A percentile compares a stretch with the other conserved stretches of the same genome.
Conservation (phyloP, 2,329 filamentous ascomycete species). For the Colletotrichum nymphaeae region DNA sequence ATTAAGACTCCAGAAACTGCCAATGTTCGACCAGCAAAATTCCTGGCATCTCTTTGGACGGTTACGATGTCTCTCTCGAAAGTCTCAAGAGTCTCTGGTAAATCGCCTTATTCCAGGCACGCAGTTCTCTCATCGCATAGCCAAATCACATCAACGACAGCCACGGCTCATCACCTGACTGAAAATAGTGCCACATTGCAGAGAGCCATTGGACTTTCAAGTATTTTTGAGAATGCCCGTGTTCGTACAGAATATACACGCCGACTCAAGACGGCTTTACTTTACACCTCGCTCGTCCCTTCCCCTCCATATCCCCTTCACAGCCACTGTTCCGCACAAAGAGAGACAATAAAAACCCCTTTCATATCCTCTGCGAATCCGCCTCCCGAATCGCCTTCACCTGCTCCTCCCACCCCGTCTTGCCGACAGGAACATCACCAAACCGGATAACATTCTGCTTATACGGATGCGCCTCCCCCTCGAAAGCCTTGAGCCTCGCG, state of each 20-base stretch:
- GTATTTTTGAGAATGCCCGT: slow-evolving; percentile 32
- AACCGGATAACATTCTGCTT: slow-evolving; percentile 86
- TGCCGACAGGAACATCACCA: slow-evolving; percentile 67
- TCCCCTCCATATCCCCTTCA: not conserved
- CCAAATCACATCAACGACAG: not conserved
- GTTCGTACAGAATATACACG: slow-evolving; percentile 37
- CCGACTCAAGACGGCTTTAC: slow-evolving; percentile 13
- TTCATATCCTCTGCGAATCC: slow-evolving; percentile 63
- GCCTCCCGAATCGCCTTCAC: slow-evolving; percentile 62
- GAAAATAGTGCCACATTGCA: not conserved
- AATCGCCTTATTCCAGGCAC: no score
- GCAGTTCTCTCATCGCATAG: no score
- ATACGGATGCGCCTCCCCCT: slow-evolving; percentile 92
- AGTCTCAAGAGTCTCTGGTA: no score
- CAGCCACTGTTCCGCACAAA: no score
- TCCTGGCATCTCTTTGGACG: no score
- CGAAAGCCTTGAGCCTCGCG: slow-evolving; percentile 92
- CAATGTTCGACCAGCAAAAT: no score
- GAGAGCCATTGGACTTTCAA: slow-evolving; percentile 17
- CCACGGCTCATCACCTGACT: not conserved
- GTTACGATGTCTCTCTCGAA: no score
- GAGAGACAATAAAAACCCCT: not conserved
- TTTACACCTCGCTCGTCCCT: not conserved
- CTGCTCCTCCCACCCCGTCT: slow-evolving; percentile 63
- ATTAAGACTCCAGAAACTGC: no score